These are phyloP conservation scores for Cichorium intybus DNA, from an alignment of 140 eudicot genomes.

Conservation along the genomic window DNA sequence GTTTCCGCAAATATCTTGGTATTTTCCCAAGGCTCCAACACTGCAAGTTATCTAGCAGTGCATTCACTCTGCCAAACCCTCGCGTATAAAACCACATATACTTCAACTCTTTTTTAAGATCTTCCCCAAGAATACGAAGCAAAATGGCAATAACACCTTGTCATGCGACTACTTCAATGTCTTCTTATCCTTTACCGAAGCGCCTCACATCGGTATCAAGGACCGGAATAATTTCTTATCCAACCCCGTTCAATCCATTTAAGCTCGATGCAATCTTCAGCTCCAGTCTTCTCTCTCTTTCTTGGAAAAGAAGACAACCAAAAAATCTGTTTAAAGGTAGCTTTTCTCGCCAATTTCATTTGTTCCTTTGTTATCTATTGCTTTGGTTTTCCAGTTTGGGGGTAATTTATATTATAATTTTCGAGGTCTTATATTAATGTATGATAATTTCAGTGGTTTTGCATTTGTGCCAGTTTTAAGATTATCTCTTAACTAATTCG, in stretches of 20 bases:
- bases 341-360: not conserved
- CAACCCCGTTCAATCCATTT: slow-evolving; percentile 23
- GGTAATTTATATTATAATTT: slow-evolving; percentile 4
- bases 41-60: slow-evolving; percentile 22
- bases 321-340: slow-evolving; percentile 39
- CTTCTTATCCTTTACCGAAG: slow-evolving; percentile 18
- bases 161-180: slow-evolving; percentile 29
- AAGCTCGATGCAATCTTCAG: slow-evolving; percentile 32
- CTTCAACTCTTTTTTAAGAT: not conserved
- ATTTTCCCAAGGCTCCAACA: not conserved
- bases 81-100: slow-evolving; percentile 10
- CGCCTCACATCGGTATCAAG: slow-evolving; percentile 24
- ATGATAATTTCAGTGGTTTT: not conserved
- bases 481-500: not conserved
- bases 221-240: slow-evolving; percentile 27
- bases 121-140: slow-evolving; percentile 2
- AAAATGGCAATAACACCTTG: slow-evolving; percentile 35
- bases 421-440: not conserved
- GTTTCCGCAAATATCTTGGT: not conserved
- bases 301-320: slow-evolving; percentile 28
- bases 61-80: slow-evolving; percentile 1
- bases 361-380: not conserved
- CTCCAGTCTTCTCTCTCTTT: slow-evolving; percentile 22
- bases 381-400: not conserved
- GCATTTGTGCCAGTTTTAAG: not conserved